These are phyloP conservation scores for Alternaria angustiovoidea DNA, from an alignment of 2,329 filamentous ascomycete genomes.

Conservation along the genomic window DNA sequence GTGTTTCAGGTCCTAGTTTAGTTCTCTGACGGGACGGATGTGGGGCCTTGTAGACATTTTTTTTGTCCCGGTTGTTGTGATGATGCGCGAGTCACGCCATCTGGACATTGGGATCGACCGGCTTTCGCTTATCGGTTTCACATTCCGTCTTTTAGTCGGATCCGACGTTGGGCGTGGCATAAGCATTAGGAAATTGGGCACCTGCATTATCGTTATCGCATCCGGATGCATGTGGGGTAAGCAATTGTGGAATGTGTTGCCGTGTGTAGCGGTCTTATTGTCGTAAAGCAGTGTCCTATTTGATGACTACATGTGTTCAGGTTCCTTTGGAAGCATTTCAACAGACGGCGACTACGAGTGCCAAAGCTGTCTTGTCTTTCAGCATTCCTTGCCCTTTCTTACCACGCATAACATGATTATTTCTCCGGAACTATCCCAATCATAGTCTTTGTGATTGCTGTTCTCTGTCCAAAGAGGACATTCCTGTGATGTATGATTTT, in stretches of 20 bases:
- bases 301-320: background rate
- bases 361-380: background rate
- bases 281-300: background rate
- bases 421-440: no score
- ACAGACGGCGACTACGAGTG: background rate
- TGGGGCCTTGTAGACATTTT: background rate
- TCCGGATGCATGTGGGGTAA: background rate
- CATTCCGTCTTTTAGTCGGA: constrained; percentile 12
- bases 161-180: background rate
- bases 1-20: background rate
- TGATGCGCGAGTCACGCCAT: background rate
- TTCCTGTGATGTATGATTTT: no score
- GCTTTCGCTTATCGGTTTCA: constrained; percentile 17
- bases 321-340: background rate
- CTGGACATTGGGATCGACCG: constrained; percentile 8
- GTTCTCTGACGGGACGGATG: background rate
- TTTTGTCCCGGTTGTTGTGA: background rate
- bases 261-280: background rate
- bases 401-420: no score
- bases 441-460: no score
- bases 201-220: background rate
- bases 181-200: background rate
- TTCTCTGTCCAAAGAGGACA: no score
- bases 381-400: background rate
- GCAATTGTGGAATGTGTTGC: background rate